These are phyloP conservation scores for Sordariomycetes sp. DNA, from an alignment of 2,329 filamentous ascomycete genomes.

Conservation along the genomic window DNA sequence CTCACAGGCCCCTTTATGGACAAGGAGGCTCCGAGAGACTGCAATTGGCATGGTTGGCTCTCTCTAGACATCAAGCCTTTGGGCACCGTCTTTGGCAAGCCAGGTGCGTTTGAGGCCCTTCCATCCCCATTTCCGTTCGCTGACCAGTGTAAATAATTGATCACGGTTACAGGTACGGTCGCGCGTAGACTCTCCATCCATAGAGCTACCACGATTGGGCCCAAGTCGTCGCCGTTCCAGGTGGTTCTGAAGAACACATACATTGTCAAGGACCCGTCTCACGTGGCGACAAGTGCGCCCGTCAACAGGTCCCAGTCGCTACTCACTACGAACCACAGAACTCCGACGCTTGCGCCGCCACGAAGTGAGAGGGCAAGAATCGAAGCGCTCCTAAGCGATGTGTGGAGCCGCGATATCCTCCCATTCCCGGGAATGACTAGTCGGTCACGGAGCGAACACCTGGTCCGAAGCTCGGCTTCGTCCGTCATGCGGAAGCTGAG, in stretches of 20 bases:
- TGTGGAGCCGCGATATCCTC: slow-evolving; percentile 72
- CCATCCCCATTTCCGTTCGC: background rate
- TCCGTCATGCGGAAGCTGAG: slow-evolving; percentile 83
- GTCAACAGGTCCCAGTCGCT: slow-evolving; percentile 73
- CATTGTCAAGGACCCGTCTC: slow-evolving; percentile 42
- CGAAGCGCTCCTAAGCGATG: slow-evolving; percentile 59
- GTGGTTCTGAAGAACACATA: slow-evolving; percentile 82
- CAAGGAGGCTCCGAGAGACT: slow-evolving; percentile 28
- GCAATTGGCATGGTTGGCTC: slow-evolving; percentile 47
- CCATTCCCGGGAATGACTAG: slow-evolving; percentile 72
- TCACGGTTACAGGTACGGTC: slow-evolving; percentile 32
- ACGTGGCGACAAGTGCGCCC: slow-evolving; percentile 27
- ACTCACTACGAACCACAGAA: slow-evolving; percentile 49
- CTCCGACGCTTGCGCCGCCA: slow-evolving; percentile 60
- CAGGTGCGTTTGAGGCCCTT: slow-evolving; percentile 29
- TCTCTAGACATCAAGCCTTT: slow-evolving; percentile 59
- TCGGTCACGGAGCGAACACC: slow-evolving; percentile 51
- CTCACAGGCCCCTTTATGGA: slow-evolving; percentile 39
- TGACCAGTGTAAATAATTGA: background rate
- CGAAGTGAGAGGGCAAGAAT: slow-evolving; percentile 65
- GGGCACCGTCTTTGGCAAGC: slow-evolving; percentile 61
- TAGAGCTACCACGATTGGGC: slow-evolving; percentile 59
- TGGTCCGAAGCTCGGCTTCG: slow-evolving; percentile 67
- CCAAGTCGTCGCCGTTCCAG: slow-evolving; percentile 55
- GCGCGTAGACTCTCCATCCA: slow-evolving; percentile 66